phyloP scores from a whole-genome alignment of 345 rosid species.

The Diplotaxis tenuifolia region DNA sequence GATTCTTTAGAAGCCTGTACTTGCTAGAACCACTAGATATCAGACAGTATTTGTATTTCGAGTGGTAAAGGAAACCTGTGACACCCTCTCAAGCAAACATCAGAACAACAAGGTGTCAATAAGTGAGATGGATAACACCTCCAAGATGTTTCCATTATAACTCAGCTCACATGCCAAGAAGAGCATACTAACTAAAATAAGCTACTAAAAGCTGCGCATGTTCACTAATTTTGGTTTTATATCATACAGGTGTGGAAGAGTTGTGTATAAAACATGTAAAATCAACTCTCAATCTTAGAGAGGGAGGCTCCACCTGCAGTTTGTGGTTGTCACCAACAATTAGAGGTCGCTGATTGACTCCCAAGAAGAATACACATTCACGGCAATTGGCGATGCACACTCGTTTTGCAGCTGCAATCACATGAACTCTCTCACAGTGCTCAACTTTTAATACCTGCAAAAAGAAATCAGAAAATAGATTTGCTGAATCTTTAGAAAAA shows the following conservation, averaged over 20 bases:
- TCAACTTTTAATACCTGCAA: constrained; percentile 90
- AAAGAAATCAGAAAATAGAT: constrained; percentile 14
- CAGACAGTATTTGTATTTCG: background rate
- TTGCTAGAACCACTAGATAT: constrained; percentile 1
- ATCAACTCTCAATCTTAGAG: background rate
- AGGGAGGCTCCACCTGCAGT: constrained; percentile 63
- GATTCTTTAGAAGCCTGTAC: background rate
- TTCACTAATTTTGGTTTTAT: background rate
- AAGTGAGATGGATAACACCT: constrained; percentile 5
- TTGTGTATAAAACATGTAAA: background rate
- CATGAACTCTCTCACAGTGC: constrained; percentile 99
- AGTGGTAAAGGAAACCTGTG: background rate
- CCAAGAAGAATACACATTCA: constrained; percentile 92
- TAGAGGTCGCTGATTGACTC: constrained; percentile 98
- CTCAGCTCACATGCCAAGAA: background rate
- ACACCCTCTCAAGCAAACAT: constrained; percentile 8
- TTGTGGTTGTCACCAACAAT: constrained; percentile 98
- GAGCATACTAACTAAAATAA: constrained; percentile 2
- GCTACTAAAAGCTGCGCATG: constrained; percentile 3
- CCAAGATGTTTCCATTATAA: constrained; percentile 11
- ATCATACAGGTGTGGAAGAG: background rate
- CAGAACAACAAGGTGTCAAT: background rate
- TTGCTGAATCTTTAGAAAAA: background rate
- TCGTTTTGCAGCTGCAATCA: constrained; percentile 81
- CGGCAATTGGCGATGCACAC: constrained; percentile 95